phyloP scores from a whole-genome alignment of 192 early-diverging fungal species.

The Phycomyces blakesleeanus region DNA sequence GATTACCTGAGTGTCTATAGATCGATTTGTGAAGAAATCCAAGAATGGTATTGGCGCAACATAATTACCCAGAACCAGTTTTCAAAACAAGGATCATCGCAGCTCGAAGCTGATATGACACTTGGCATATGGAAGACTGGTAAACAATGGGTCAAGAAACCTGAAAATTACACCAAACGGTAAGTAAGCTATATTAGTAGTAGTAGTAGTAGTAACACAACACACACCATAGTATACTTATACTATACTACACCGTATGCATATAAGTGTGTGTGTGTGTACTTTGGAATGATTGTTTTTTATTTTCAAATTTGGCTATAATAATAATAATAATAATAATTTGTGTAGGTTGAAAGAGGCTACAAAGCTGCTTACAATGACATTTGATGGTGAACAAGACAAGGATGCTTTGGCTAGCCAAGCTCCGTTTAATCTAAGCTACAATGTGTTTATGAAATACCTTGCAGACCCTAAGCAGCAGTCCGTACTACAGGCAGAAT shows the following conservation, averaged over 20 bases:
- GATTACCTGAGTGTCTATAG: constrained; percentile 38
- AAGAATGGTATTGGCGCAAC: constrained; percentile 52
- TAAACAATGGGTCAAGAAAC: constrained; percentile 42
- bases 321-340: neutral
- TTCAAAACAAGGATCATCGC: constrained; percentile 41
- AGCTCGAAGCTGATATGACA: constrained; percentile 43
- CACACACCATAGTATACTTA: too few relatives aligned
- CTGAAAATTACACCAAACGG: constrained; percentile 49
- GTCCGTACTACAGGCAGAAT: neutral
- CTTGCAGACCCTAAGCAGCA: neutral
- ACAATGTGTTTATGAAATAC: constrained; percentile 14
- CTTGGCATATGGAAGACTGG: constrained; percentile 45
- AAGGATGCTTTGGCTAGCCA: neutral
- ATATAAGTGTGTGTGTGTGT: too few relatives aligned
- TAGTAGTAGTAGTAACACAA: too few relatives aligned
- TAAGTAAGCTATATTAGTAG: too few relatives aligned
- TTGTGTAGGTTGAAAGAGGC: constrained; percentile 28
- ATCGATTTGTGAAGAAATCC: constrained; percentile 41
- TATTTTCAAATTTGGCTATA: neutral
- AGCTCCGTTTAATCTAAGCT: neutral
- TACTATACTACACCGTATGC: too few relatives aligned
- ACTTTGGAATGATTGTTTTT: neutral
- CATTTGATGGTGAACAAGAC: neutral
- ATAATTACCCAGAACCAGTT: constrained; percentile 52
- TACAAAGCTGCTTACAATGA: constrained; percentile 18